Conservation (phyloP, 305 asterid species). For the Fraxinus greggii region DNA sequence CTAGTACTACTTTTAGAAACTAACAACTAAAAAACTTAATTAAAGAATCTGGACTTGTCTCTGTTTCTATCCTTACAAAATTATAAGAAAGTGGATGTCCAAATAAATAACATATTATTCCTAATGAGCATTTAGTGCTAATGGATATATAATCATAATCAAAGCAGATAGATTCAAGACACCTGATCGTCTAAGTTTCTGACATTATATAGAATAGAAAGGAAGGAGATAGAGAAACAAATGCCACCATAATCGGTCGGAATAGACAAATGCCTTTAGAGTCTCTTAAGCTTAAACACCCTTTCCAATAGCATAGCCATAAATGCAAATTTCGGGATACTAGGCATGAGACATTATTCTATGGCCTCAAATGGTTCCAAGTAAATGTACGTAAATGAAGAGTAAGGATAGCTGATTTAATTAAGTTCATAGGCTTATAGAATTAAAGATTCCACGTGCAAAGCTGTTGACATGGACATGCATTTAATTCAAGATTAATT, state of each 20-base stretch:
- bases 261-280: neutral
- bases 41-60: constrained; percentile 4
- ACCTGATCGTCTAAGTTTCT: neutral
- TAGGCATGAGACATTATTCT: neutral
- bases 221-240: neutral
- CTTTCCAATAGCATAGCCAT: neutral
- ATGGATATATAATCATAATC: neutral
- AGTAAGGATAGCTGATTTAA: neutral
- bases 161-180: neutral
- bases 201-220: neutral
- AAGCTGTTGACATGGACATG: neutral
- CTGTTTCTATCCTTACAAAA: neutral
- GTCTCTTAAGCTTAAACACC: constrained; percentile 3
- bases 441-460: neutral
- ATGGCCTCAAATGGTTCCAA: neutral
- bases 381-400: neutral
- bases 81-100: neutral
- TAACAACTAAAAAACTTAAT: constrained; percentile 14
- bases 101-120: neutral
- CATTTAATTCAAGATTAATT: constrained; percentile 11
- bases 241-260: neutral
- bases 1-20: neutral
- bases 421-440: neutral
- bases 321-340: neutral
- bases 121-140: neutral